Conservation (phyloP, 129 eudicot species). For the Rutidosis leptorrhynchoides region DNA sequence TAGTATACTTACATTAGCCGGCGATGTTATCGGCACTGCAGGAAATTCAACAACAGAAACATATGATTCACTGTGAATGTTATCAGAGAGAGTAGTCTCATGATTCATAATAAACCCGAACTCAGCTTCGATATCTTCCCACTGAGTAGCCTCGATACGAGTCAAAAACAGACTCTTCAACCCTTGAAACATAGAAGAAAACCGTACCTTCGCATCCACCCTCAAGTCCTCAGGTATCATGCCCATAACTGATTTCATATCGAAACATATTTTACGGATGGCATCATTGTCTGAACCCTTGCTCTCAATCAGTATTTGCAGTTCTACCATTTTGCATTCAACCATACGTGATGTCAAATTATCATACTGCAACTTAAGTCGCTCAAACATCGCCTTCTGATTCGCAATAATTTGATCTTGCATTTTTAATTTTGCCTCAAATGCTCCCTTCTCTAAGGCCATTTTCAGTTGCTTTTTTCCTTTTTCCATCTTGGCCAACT, state of each 20-base stretch:
- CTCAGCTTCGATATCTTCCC: slow-evolving; percentile 2
- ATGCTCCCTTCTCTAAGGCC: background rate
- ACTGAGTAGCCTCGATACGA: slow-evolving; percentile 7
- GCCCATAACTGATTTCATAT: slow-evolving; percentile 3
- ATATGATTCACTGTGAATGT: background rate
- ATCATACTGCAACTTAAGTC: background rate
- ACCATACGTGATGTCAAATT: background rate
- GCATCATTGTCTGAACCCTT: slow-evolving; percentile 10
- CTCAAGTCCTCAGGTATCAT: background rate
- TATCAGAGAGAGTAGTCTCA: background rate
- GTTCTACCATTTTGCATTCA: slow-evolving; percentile 6
- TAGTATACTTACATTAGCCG: background rate
- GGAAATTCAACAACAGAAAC: background rate
- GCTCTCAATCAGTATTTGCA: slow-evolving; percentile 9
- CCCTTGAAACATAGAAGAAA: background rate
- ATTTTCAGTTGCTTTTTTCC: background rate
- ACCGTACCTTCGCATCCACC: background rate
- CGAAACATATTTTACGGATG: background rate
- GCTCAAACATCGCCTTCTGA: background rate
- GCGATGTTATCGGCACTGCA: background rate
- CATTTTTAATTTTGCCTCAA: background rate
- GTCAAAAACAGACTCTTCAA: slow-evolving; percentile 1
- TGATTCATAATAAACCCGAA: background rate
- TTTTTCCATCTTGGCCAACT: background rate
- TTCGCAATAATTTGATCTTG: background rate